These are phyloP conservation scores for Strombidium stylifer DNA, from an alignment of 73 alveolate genomes.

Conservation along the genomic window DNA sequence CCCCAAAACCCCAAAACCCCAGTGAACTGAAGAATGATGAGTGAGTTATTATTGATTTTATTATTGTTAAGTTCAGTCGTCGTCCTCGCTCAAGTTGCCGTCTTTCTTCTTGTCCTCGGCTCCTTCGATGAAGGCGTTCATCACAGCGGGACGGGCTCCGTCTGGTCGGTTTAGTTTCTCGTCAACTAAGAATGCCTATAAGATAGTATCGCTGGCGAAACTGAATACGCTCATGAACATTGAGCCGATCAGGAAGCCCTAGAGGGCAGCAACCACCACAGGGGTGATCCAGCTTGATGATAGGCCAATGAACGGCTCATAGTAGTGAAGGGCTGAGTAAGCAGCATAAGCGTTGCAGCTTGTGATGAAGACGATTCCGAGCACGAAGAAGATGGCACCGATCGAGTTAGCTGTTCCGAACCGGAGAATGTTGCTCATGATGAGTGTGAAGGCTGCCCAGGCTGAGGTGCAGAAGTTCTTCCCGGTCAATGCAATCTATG, in stretches of 20 bases:
- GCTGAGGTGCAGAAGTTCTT: constrained; percentile 96
- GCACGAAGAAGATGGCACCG: constrained; percentile 88
- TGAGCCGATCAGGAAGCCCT: constrained; percentile 70
- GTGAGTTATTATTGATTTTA: too few relatives aligned
- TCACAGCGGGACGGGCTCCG: constrained; percentile 34
- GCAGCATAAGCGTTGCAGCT: constrained; percentile 74
- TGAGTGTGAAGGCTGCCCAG: constrained; percentile 90
- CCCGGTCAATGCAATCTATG: constrained; percentile 94
- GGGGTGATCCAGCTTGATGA: constrained; percentile 77
- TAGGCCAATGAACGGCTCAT: constrained; percentile 34
- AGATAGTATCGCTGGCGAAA: constrained; percentile 81
- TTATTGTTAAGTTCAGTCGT: too few relatives aligned
- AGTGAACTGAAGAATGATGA: too few relatives aligned
- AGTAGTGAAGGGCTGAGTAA: constrained; percentile 82
- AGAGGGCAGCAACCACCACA: constrained; percentile 77
- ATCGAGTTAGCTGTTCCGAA: constrained; percentile 85
- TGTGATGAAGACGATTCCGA: constrained; percentile 89
- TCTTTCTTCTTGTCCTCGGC: constrained; percentile 12
- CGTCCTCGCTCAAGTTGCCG: too few relatives aligned
- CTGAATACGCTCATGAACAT: constrained; percentile 81
- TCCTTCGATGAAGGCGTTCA: constrained; percentile 29
- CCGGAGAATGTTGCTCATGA: constrained; percentile 94
- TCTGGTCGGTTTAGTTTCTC: constrained; percentile 64
- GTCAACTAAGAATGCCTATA: constrained; percentile 82
- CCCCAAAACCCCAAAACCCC: too few relatives aligned